A percentile compares a stretch with the other conserved stretches of the same genome.
These are phyloP conservation scores for Byssoonygena ceratinophila DNA, from an alignment of 2,329 filamentous ascomycete genomes.

Conservation along the genomic window DNA sequence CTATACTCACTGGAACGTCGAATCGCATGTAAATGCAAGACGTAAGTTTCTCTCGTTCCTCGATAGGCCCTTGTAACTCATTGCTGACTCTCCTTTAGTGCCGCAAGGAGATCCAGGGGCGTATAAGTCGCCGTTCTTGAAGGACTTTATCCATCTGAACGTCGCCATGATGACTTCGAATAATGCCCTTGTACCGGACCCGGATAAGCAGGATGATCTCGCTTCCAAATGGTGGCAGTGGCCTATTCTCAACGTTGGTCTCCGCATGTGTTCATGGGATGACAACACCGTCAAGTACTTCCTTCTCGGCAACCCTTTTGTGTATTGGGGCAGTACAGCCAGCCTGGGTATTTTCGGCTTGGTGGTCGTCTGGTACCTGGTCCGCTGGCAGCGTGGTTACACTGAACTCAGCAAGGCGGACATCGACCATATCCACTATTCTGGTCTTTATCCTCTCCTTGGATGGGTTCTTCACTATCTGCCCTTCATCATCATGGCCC, in stretches of 20 bases:
- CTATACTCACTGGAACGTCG: constrained; percentile 98
- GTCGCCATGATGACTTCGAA: constrained; percentile 99
- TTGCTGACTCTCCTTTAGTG: constrained; percentile 43
- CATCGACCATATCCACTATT: constrained; percentile 89
- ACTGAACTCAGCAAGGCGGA: constrained; percentile 67
- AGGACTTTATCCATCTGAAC: constrained; percentile 95
- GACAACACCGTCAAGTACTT: constrained; percentile 96
- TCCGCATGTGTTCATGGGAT: constrained; percentile 98
- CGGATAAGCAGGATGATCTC: constrained; percentile 96
- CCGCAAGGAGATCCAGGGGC: constrained; percentile 78
- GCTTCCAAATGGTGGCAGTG: constrained; percentile 98
- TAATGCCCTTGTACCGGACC: constrained; percentile 93
- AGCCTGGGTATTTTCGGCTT: constrained; percentile 63
- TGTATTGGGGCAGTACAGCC: constrained; percentile 89
- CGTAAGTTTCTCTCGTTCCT: constrained; percentile 47
- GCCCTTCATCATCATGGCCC: constrained; percentile 93
- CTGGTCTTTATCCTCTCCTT: constrained; percentile 78
- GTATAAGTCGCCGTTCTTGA: constrained; percentile 94
- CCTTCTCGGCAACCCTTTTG: constrained; percentile 86
- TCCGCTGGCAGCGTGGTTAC: constrained; percentile 95
- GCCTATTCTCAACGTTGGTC: constrained; percentile 87
- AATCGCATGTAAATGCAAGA: constrained; percentile 87
- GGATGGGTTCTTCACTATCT: constrained; percentile 96
- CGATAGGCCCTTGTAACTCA: neutral
- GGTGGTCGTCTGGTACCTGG: constrained; percentile 68